These are phyloP conservation scores for Elaeagnus macrophylla DNA, from an alignment of 306 rosid species.

Conservation along the genomic window DNA sequence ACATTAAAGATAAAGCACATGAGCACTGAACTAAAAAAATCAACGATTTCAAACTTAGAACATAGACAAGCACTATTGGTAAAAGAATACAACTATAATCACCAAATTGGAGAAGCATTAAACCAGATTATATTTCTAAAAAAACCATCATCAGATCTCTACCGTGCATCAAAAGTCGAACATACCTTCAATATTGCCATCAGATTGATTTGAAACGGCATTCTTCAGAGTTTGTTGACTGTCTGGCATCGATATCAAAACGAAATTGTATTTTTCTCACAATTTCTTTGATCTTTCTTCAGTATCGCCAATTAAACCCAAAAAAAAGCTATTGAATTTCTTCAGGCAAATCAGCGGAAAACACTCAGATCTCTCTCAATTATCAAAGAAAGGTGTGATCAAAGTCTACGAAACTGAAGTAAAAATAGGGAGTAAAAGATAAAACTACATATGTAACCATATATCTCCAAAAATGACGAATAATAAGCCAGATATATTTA, in stretches of 20 bases:
- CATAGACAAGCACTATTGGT: constrained; percentile 15
- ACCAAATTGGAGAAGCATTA: constrained; percentile 10
- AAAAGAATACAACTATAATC: constrained; percentile 27
- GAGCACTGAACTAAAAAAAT: constrained; percentile 13
- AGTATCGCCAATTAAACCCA: constrained; percentile 44
- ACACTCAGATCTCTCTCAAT: constrained; percentile 17
- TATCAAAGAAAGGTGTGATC: constrained; percentile 18
- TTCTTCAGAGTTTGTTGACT: constrained; percentile 59
- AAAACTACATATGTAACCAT: not conserved
- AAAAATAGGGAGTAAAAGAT: constrained; percentile 2
- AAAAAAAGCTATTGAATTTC: constrained; percentile 23
- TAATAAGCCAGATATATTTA: too few species aligned
- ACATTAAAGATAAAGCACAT: constrained; percentile 4
- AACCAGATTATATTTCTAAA: not conserved
- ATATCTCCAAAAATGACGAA: too few species aligned
- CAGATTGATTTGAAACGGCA: constrained; percentile 58
- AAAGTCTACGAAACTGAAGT: constrained; percentile 4
- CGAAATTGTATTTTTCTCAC: constrained; percentile 11
- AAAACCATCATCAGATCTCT: constrained; percentile 33
- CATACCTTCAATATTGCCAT: constrained; percentile 66
- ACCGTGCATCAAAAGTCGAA: constrained; percentile 10
- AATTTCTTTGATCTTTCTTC: constrained; percentile 13
- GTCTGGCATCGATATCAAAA: constrained; percentile 79
- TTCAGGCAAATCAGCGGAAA: constrained; percentile 9
- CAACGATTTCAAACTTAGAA: constrained; percentile 22